phyloP scores from a whole-genome alignment of 495 filamentous ascomycete species.

The Trichoderma reesei region DNA sequence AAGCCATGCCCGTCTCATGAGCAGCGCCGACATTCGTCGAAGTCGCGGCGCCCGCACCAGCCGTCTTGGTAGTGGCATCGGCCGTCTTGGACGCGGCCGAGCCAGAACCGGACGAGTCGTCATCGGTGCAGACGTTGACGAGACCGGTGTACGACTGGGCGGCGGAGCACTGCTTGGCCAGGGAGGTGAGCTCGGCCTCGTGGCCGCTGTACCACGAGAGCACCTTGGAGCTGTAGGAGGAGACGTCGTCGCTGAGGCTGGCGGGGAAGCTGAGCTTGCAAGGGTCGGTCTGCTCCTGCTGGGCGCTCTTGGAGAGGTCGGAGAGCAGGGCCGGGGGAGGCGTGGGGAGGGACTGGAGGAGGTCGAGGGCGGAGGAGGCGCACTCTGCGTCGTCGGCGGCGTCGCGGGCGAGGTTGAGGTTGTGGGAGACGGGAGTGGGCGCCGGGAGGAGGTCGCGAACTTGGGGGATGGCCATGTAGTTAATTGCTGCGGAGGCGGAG shows the following conservation, averaged over 20 bases:
- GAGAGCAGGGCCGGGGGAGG: conserved; percentile 12
- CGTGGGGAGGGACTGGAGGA: conserved; percentile 9
- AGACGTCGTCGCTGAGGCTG: conserved; percentile 10
- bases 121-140: background rate
- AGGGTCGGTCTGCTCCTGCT: conserved; percentile 6
- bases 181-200: conserved; percentile 11
- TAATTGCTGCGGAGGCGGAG: background rate
- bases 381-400: background rate
- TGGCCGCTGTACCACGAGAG: conserved; percentile 13
- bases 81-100: background rate
- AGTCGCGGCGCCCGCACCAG: background rate
- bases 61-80: background rate
- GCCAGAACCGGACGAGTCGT: background rate
- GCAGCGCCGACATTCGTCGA: conserved; percentile 10
- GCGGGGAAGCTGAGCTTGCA: conserved; percentile 14
- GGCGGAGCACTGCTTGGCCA: conserved; percentile 13
- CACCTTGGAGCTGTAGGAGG: conserved; percentile 14
- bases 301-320: background rate
- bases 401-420: background rate
- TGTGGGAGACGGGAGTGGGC: background rate
- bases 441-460: background rate
- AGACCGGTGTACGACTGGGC: conserved; percentile 5
- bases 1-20: conserved; percentile 13
- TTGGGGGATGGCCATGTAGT: conserved; percentile 2
- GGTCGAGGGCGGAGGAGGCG: background rate